phyloP scores from a whole-genome alignment of 2,329 filamentous ascomycete genomes.

The Cordyceps cateniannulata region DNA sequence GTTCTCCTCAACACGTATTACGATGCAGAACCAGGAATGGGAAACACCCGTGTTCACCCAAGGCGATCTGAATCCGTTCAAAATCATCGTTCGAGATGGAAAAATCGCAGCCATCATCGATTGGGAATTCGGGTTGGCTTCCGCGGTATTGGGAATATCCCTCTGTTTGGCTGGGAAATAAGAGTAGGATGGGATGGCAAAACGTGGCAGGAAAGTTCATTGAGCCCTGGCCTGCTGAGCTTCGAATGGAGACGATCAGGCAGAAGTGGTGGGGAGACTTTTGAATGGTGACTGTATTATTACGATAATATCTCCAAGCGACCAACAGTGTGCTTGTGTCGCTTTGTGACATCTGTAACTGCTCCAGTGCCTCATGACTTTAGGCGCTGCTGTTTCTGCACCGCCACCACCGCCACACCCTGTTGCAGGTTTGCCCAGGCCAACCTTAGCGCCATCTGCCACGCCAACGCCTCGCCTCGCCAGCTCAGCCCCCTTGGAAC shows the following conservation, averaged over 20 bases:
- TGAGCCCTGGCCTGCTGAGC: neutral
- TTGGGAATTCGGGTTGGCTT: slow-evolving; percentile 29
- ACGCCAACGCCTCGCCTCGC: neutral
- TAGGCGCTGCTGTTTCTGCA: neutral
- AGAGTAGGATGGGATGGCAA: slow-evolving; percentile 2
- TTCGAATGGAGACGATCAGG: slow-evolving; percentile 3
- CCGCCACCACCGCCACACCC: slow-evolving; percentile 6
- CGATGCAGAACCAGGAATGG: slow-evolving; percentile 20
- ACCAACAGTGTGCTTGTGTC: too few species aligned
- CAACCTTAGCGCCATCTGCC: neutral
- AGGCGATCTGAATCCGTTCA: slow-evolving; percentile 21
- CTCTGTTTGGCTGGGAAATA: neutral
- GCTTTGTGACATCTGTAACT: too few species aligned
- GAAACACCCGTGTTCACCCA: slow-evolving; percentile 24
- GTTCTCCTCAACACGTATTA: slow-evolving; percentile 22
- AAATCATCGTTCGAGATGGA: slow-evolving; percentile 22
- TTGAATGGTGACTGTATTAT: too few species aligned
- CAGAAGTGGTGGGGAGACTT: slow-evolving; percentile 11
- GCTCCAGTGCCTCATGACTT: too few species aligned
- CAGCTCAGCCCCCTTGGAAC: slow-evolving; percentile 11
- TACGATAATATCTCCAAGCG: too few species aligned
- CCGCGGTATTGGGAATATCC: slow-evolving; percentile 28
- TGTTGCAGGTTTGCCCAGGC: neutral
- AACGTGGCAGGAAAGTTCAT: neutral
- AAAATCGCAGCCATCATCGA: slow-evolving; percentile 24